phyloP scores from a whole-genome alignment of 2,329 filamentous ascomycete species.

The Paecilomyces variotii region DNA sequence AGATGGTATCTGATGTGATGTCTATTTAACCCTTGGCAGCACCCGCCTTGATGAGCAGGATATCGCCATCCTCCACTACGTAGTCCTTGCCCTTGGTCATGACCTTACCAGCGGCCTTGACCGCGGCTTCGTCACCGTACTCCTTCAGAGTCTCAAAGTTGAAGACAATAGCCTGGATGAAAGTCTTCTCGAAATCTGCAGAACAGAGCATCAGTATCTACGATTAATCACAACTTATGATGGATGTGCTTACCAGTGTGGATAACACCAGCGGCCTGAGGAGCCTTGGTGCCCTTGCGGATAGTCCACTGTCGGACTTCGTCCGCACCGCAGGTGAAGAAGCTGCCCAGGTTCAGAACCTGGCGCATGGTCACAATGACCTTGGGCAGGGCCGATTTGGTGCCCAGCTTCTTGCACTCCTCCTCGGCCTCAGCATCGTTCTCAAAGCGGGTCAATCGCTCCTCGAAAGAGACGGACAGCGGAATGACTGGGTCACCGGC shows the following conservation, averaged over 20 bases:
- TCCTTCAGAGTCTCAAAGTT: conserved; percentile 79
- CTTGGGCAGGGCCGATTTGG: conserved; percentile 86
- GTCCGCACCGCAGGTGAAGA: conserved; percentile 94
- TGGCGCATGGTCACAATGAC: conserved; percentile 89
- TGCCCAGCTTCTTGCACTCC: conserved; percentile 81
- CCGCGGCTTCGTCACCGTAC: conserved; percentile 75
- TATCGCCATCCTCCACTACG: conserved; percentile 48
- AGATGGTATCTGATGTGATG: background rate
- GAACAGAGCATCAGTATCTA: conserved; percentile 1
- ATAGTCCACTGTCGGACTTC: conserved; percentile 99
- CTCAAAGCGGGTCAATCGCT: conserved; percentile 75
- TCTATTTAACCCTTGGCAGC: conserved; percentile 38
- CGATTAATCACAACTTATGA: background rate
- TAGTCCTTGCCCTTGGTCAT: conserved; percentile 99
- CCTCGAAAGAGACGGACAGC: conserved; percentile 86
- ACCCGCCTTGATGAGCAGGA: conserved; percentile 71
- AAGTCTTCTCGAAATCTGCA: conserved; percentile 94
- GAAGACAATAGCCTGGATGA: conserved; percentile 93
- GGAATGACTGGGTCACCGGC: conserved; percentile 84
- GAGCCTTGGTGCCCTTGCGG: conserved; percentile 92
- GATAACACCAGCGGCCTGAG: conserved; percentile 93
- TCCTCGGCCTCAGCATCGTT: conserved; percentile 68
- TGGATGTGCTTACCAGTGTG: conserved; percentile 53
- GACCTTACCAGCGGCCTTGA: conserved; percentile 91
- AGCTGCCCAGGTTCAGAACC: conserved; percentile 79